Base-by-base conservation (phyloP, 2,329 filamentous ascomycete species). In the Diaporthe caulivora region DNA sequence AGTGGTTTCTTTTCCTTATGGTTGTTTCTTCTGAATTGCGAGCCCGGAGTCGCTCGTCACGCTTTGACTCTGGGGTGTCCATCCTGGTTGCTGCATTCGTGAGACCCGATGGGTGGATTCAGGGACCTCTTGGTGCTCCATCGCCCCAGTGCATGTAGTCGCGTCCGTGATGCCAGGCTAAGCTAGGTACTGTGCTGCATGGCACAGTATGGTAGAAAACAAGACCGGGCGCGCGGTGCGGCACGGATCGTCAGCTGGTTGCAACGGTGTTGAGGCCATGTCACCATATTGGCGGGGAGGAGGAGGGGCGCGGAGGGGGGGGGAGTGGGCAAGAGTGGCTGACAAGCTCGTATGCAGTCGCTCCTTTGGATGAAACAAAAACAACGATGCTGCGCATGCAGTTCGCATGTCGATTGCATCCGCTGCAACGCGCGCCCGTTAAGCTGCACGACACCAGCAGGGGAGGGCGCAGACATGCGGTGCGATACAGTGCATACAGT, bases 331-430 rank as follows among this genome's bases (percentile, higher is more conserved):
- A 29, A 51, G n/a, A 17, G 29, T 51, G 62, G 62, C 57, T 62
- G 57, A 24, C 18, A 37, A 40, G 15, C 21, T 51, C 60, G 60
- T 51, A 51, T 65, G 51, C 7, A 44, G 26, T n/a, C 2, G 18
- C 21, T 18, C 21, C 51, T 47, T 65, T 24, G 29, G 62, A 53
- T 67, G 62, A 67, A 53, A 67, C 62, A 9, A 49, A 53, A 67
- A 67, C 62, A 9, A 49, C n/a, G 62, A 67, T 67, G 62, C n/a
- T 67, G 62, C 62, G 47, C 62, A 65, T 65, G 62, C 62, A 67
- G 62, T 67, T 67, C 44, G 62, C 62, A 67, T 44, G 29, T 67
- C 62, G 62, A 67, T 29, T 51, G 44, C 44, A 31, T 65, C 44
- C 31, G 60, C 60, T 65, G 60, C 60, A 51, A 64, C 44, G 44